Conservation (phyloP, 2,329 filamentous ascomycete genomes). For the Dactylellina leptospora region DNA sequence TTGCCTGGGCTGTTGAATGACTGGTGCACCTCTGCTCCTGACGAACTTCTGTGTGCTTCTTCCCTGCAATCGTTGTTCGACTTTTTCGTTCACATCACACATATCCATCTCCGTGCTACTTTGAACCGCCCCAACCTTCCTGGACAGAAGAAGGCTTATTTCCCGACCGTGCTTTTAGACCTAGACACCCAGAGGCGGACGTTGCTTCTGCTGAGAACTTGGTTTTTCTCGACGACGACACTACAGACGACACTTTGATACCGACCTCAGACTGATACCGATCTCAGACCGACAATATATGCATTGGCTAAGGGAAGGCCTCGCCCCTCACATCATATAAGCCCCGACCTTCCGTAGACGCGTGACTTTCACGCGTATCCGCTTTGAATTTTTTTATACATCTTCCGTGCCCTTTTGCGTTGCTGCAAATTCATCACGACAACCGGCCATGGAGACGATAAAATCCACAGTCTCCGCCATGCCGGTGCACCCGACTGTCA, state of each 20-base stretch:
- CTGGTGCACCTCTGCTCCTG: neutral
- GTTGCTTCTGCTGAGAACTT: too few species aligned
- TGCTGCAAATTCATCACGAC: slow-evolving; percentile 10
- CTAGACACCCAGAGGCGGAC: slow-evolving; percentile 16
- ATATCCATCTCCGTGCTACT: slow-evolving; percentile 17
- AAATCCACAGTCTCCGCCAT: slow-evolving; percentile 47
- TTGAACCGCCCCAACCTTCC: slow-evolving; percentile 20
- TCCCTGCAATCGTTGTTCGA: neutral
- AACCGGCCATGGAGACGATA: slow-evolving; percentile 26
- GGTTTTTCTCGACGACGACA: too few species aligned
- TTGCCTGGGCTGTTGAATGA: neutral
- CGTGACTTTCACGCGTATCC: slow-evolving; percentile 44
- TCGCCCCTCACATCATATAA: slow-evolving; percentile 23
- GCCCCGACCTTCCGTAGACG: slow-evolving; percentile 45
- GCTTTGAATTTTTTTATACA: slow-evolving; percentile 6
- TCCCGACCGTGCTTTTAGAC: slow-evolving; percentile 31
- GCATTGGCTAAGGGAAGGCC: slow-evolving; percentile 25
- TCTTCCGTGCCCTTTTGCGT: neutral
- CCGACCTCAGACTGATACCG: slow-evolving; percentile 19
- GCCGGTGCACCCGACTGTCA: slow-evolving; percentile 50
- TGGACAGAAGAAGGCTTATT: slow-evolving; percentile 36
- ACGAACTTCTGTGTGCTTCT: neutral
- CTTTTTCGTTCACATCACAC: neutral
- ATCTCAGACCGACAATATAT: slow-evolving; percentile 20
- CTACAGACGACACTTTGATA: slow-evolving; percentile 17